Conservation (phyloP, 306 rosid genomes). For the Fragaria iinumae region DNA sequence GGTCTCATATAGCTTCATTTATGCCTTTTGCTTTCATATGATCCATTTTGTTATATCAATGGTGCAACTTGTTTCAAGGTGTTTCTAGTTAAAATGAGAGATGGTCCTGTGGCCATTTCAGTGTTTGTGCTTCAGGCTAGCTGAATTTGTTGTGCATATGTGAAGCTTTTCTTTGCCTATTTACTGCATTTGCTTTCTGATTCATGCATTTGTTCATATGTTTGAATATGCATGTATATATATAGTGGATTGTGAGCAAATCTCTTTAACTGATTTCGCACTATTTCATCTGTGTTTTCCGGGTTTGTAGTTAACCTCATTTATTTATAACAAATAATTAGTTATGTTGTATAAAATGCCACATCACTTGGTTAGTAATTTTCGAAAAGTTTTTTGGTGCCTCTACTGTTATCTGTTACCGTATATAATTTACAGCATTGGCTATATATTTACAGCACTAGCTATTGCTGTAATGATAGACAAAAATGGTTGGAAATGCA, state of each 20-base stretch:
- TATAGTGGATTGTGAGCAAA: background rate
- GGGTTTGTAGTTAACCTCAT: background rate
- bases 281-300: background rate
- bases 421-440: background rate
- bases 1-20: background rate
- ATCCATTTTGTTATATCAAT: background rate
- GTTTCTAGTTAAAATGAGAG: background rate
- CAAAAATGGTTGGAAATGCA: conserved; percentile 2
- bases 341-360: background rate
- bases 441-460: background rate
- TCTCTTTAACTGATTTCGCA: background rate
- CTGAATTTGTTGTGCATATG: background rate
- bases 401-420: background rate
- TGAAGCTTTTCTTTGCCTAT: background rate
- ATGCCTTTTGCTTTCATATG: background rate
- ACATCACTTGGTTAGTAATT: background rate
- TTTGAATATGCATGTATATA: background rate
- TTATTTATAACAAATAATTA: background rate
- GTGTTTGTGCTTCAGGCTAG: background rate
- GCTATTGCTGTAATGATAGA: background rate
- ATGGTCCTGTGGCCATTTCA: background rate
- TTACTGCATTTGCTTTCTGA: background rate
- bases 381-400: background rate
- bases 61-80: background rate
- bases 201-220: background rate